These are phyloP conservation scores for Combretum micranthum DNA, from an alignment of 345 rosid genomes.

Conservation along the genomic window DNA sequence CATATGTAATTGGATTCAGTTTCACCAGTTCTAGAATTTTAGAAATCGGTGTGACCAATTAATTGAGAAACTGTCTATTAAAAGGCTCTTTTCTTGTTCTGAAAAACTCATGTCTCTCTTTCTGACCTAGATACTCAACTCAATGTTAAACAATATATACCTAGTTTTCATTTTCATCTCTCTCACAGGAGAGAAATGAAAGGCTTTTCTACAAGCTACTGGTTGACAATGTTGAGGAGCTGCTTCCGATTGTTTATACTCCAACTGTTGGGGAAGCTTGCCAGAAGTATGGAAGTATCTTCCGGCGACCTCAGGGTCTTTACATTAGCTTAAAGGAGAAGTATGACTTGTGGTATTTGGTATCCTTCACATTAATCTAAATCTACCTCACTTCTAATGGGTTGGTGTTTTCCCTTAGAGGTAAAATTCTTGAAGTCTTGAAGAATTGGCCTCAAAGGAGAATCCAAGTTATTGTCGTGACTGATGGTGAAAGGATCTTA, in stretches of 20 bases:
- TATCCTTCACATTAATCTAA: background rate
- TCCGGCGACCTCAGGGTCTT: constrained; percentile 92
- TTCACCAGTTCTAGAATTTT: too few relatives aligned
- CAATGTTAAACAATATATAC: too few relatives aligned
- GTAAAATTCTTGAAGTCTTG: constrained; percentile 80
- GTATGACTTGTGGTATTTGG: constrained; percentile 22
- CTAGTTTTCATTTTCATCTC: background rate
- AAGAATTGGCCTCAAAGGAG: constrained; percentile 90
- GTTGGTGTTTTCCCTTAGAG: constrained; percentile 29
- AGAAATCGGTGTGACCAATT: too few relatives aligned
- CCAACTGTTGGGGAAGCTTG: constrained; percentile 98
- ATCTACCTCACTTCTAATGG: background rate
- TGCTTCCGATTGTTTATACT: constrained; percentile 86
- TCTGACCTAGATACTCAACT: too few relatives aligned
- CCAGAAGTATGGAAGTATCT: constrained; percentile 87
- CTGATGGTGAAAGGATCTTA: constrained; percentile 89
- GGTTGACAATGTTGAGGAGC: constrained; percentile 85
- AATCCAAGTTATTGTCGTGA: constrained; percentile 88
- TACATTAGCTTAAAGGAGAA: constrained; percentile 88
- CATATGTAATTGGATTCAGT: too few relatives aligned
- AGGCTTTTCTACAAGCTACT: constrained; percentile 80
- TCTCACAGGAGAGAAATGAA: constrained; percentile 74
- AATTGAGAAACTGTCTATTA: too few relatives aligned
- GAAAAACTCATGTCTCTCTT: too few relatives aligned
- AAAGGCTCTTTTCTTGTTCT: too few relatives aligned